These are phyloP conservation scores for Tremellales sp. DNA, from an alignment of 1,284 basidiomycete genomes.

Conservation along the genomic window DNA sequence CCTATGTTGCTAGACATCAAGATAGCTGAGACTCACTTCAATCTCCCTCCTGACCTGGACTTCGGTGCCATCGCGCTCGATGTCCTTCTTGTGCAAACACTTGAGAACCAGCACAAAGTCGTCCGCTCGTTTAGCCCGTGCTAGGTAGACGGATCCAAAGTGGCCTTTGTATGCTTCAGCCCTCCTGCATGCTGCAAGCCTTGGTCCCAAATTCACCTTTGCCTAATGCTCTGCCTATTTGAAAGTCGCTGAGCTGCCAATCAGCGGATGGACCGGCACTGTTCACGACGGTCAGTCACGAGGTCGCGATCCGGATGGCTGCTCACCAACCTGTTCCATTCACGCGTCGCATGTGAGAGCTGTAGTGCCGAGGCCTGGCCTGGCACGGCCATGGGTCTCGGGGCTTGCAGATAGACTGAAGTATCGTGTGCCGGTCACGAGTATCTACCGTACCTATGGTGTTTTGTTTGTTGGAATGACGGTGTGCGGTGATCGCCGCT, in stretches of 20 bases:
- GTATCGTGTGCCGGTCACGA: no score
- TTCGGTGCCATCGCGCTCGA: conserved; percentile 77
- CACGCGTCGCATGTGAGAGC: no score
- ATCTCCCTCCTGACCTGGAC: conserved; percentile 94
- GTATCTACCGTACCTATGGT: no score
- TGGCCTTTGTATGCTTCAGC: no score
- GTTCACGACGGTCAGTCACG: not conserved
- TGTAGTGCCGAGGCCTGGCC: no score
- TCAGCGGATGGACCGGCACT: conserved; percentile 22
- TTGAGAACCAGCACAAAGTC: conserved; percentile 89
- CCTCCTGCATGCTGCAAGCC: no score
- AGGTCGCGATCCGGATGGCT: no score
- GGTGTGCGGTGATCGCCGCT: no score
- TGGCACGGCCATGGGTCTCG: no score
- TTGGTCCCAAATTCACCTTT: conserved; percentile 88
- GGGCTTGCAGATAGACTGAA: no score
- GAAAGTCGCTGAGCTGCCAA: conserved; percentile 57
- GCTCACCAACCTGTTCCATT: no score
- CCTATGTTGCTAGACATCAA: not conserved
- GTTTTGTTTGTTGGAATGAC: no score
- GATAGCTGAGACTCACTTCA: conserved; percentile 21
- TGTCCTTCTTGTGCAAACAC: conserved; percentile 90
- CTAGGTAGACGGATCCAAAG: conserved; percentile 96
- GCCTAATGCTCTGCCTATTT: conserved; percentile 89
- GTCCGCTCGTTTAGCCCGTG: conserved; percentile 71